Conservation (phyloP, 2,329 filamentous ascomycete species). For the Bipolaris oryzae region DNA sequence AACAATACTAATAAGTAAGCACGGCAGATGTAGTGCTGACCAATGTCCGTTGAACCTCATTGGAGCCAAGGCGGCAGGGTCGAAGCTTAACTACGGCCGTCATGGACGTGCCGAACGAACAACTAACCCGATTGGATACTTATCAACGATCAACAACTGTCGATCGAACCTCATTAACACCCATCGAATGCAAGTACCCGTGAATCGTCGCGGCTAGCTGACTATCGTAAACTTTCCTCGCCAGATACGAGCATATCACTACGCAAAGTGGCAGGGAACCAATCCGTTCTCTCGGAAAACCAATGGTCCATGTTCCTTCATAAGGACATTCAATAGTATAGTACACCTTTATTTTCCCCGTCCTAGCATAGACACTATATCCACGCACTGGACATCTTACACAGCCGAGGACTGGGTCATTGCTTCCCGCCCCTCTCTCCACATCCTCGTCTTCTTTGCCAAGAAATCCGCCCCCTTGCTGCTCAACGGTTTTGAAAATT, state of each 20-base stretch:
- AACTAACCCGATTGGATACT: not conserved
- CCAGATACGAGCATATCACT: not conserved
- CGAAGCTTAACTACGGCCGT: not conserved
- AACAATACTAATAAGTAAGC: not conserved
- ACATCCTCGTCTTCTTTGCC: slow-evolving; percentile 8
- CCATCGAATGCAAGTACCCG: not conserved
- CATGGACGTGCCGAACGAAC: not conserved
- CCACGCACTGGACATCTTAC: not conserved
- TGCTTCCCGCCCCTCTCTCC: not conserved
- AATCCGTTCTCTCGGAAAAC: not conserved
- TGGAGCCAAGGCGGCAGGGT: not conserved
- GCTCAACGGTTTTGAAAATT: slow-evolving; percentile 17
- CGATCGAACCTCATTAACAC: not conserved
- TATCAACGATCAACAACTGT: not conserved
- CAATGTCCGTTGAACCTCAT: not conserved
- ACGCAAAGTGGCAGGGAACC: too few species aligned
- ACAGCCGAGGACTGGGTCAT: not conserved
- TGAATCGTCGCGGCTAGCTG: not conserved
- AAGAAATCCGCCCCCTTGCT: slow-evolving; percentile 16
- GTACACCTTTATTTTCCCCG: not conserved
- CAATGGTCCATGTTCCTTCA: not conserved
- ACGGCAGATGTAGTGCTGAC: not conserved
- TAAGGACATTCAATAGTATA: slow-evolving; percentile 11
- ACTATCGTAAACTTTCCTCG: not conserved
- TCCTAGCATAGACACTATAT: not conserved